Evolutionary conservation across 768 basidiomycete species (phyloP).

Genomic region (Boletus eberwhitei): DNA sequence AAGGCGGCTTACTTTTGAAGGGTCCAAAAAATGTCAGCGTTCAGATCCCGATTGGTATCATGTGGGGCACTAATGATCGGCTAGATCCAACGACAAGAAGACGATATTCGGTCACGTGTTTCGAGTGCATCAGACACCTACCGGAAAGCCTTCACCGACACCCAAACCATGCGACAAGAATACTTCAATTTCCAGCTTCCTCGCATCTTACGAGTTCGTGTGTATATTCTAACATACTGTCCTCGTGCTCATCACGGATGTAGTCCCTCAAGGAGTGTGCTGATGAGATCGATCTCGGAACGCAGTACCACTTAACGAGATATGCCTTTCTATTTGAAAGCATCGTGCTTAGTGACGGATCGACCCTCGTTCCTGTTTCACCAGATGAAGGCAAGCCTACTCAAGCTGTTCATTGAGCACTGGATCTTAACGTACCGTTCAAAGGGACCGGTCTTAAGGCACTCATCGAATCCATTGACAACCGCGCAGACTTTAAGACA

Average conservation of each 20-base stretch:
- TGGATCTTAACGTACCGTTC: not conserved
- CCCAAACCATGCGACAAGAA: conserved; percentile 88
- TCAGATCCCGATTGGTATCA: conserved; percentile 5
- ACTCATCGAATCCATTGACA: conserved; percentile 89
- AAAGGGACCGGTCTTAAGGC: conserved; percentile 75
- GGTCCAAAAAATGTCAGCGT: conserved; percentile 79
- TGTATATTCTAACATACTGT: not conserved
- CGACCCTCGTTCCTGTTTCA: conserved; percentile 71
- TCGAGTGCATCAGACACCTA: conserved; percentile 85
- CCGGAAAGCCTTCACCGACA: conserved; percentile 85
- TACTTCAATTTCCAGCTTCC: conserved; percentile 98
- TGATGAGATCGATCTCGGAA: conserved; percentile 96
- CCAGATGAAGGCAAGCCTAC: conserved; percentile 58
- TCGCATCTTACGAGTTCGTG: conserved; percentile 81
- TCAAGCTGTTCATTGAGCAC: not conserved
- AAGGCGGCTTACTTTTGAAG: conserved; percentile 85
- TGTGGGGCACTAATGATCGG: conserved; percentile 5
- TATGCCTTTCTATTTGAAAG: conserved; percentile 95
- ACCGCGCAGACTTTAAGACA: conserved; percentile 88
- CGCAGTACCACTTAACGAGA: conserved; percentile 93
- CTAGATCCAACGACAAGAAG: conserved; percentile 89
- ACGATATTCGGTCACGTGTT: conserved; percentile 85
- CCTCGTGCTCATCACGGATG: conserved; percentile 9
- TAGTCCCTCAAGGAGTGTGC: conserved; percentile 91
- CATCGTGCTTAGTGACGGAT: conserved; percentile 84